These are phyloP conservation scores for Phtheirospermum japonicum DNA, from an alignment of 257 asterid species.

Conservation along the genomic window DNA sequence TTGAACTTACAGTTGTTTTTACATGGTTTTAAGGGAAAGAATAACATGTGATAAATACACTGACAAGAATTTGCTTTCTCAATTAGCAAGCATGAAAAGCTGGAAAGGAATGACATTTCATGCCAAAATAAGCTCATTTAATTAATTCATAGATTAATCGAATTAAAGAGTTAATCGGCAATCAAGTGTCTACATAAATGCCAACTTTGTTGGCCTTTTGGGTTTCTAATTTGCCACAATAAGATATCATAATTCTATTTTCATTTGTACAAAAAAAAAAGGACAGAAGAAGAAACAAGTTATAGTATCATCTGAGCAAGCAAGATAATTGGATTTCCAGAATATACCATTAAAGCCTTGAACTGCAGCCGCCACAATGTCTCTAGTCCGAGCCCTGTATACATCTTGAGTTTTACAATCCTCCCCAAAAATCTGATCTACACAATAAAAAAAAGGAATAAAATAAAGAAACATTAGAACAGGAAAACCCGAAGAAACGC, in stretches of 20 bases:
- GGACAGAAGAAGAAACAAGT: neutral
- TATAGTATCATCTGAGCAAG: neutral
- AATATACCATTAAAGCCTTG: constrained; percentile 78
- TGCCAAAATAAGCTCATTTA: neutral
- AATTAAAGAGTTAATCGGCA: too few species aligned
- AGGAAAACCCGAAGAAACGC: neutral
- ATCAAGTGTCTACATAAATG: neutral
- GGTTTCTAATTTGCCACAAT: neutral
- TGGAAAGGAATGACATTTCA: neutral
- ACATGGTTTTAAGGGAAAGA: neutral
- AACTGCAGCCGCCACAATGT: constrained; percentile 77
- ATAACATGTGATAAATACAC: neutral
- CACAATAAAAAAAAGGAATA: neutral
- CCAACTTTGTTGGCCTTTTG: neutral
- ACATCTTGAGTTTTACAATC: constrained; percentile 63
- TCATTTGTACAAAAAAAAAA: too few species aligned
- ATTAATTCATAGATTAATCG: neutral
- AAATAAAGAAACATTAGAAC: neutral
- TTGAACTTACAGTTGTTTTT: too few species aligned
- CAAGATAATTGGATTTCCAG: neutral
- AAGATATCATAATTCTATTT: neutral
- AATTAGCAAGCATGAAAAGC: too few species aligned
- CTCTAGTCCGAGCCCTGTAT: constrained; percentile 62
- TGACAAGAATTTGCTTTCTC: neutral
- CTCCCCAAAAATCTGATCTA: constrained; percentile 70